Evolutionary conservation across 2,329 filamentous ascomycete genomes (phyloP).

Genomic region (Neofusicoccum sp.): DNA sequence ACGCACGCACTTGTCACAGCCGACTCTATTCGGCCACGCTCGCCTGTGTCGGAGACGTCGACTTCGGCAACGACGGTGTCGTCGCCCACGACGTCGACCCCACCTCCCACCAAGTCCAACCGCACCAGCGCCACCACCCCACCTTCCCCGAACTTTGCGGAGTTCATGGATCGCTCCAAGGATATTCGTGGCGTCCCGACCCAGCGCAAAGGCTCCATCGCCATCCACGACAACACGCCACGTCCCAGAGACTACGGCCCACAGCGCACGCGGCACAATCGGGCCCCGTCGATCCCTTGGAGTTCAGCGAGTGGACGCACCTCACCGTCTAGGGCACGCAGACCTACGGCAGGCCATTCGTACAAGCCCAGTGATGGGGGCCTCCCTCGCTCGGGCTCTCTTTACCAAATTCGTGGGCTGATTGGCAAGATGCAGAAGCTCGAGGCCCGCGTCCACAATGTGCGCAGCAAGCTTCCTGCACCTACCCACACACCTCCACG

Average conservation of each 20-base stretch:
- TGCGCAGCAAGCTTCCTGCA: conserved; percentile 84
- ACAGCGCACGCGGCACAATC: conserved; percentile 49
- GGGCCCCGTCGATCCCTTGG: conserved; percentile 60
- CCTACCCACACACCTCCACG: conserved; percentile 75
- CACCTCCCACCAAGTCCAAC: conserved; percentile 69
- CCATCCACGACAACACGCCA: conserved; percentile 49
- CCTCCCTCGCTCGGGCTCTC: conserved; percentile 66
- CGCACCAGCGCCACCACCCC: conserved; percentile 58
- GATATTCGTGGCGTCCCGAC: conserved; percentile 40
- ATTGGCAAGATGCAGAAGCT: conserved; percentile 97
- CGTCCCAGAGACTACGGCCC: conserved; percentile 49
- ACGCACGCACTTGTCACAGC: conserved; percentile 49
- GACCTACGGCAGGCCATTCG: conserved; percentile 33
- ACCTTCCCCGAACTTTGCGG: conserved; percentile 90
- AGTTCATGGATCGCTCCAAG: conserved; percentile 63
- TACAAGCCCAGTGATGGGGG: conserved; percentile 46
- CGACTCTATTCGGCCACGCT: conserved; percentile 55
- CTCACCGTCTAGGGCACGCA: conserved; percentile 38
- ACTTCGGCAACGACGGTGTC: conserved; percentile 80
- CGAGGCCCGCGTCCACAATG: conserved; percentile 88
- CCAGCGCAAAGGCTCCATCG: conserved; percentile 45
- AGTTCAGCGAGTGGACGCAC: conserved; percentile 41
- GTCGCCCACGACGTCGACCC: conserved; percentile 68
- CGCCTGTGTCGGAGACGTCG: conserved; percentile 72
- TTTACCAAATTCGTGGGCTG: conserved; percentile 88